These are phyloP conservation scores for Psilocybe azurescens DNA, from an alignment of 768 basidiomycete genomes.

Conservation along the genomic window DNA sequence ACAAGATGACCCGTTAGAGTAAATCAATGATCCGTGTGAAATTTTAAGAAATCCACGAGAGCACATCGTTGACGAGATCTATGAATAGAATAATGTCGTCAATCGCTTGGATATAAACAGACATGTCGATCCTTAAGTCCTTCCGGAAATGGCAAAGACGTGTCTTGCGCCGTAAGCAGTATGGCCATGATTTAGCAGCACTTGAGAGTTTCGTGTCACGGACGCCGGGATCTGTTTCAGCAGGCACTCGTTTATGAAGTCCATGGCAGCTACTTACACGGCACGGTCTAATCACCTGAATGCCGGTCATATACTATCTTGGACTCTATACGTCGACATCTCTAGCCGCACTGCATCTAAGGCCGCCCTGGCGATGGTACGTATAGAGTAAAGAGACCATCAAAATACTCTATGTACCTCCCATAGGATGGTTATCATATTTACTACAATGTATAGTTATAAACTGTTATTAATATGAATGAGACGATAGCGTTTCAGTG, in stretches of 20 bases:
- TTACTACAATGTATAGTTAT: no score
- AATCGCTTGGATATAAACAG: constrained; percentile 4
- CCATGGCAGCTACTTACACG: background rate
- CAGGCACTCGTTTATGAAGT: constrained; percentile 5
- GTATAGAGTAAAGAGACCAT: no score
- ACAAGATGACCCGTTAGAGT: no score
- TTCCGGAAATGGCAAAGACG: background rate
- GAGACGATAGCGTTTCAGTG: no score
- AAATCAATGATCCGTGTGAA: background rate
- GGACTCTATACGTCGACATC: no score
- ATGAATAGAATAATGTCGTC: background rate
- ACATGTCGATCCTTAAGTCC: background rate
- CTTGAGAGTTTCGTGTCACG: background rate
- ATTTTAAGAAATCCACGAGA: constrained; percentile 9
- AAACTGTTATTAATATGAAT: no score
- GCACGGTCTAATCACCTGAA: no score
- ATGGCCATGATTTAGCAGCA: constrained; percentile 3
- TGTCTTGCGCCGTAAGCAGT: constrained; percentile 5
- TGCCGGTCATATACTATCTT: no score
- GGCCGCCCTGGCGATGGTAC: no score
- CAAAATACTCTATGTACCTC: no score
- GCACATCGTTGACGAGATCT: constrained; percentile 7
- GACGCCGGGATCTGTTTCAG: constrained; percentile 2
- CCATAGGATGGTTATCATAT: no score
- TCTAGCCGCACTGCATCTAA: no score